Evolutionary conservation across 1,284 basidiomycete species (phyloP).

Genomic region (Cystobasidiaceae sp.): DNA sequence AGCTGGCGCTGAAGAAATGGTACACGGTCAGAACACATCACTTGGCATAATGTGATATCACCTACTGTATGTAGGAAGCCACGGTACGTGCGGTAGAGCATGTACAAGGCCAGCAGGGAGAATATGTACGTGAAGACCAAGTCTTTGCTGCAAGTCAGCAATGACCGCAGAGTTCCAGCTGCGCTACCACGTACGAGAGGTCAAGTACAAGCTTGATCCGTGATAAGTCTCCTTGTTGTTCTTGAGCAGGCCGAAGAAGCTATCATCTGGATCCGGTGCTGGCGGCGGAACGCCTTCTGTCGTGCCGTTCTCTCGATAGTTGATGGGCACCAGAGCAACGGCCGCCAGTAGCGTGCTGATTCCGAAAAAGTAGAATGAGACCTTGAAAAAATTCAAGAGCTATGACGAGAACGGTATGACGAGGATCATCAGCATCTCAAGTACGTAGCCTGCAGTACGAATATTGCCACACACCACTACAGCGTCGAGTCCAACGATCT

Average conservation of each 20-base stretch:
- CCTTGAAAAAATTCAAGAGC: conserved; percentile 93
- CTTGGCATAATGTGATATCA: too few relatives aligned
- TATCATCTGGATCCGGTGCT: conserved; percentile 53
- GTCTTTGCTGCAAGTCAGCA: conserved; percentile 55
- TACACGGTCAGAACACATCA: too few relatives aligned
- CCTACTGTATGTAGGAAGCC: conserved; percentile 70
- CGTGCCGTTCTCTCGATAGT: conserved; percentile 67
- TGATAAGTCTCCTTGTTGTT: conserved; percentile 39
- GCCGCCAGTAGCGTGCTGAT: conserved; percentile 72
- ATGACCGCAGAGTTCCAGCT: not conserved
- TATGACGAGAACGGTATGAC: conserved; percentile 46
- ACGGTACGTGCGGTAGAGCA: conserved; percentile 81
- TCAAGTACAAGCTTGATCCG: conserved; percentile 44
- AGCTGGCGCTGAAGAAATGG: conserved; percentile 59
- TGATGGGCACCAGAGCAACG: conserved; percentile 78
- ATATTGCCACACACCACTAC: conserved; percentile 67
- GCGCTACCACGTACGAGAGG: conserved; percentile 35
- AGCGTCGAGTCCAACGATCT: conserved; percentile 93
- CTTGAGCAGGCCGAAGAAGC: conserved; percentile 24
- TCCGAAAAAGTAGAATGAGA: conserved; percentile 82
- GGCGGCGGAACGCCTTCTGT: conserved; percentile 53
- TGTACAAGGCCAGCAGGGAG: conserved; percentile 74
- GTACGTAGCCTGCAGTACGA: too few relatives aligned
- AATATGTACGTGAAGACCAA: conserved; percentile 90
- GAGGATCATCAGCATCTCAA: too few relatives aligned